A percentile compares a stretch with the other conserved stretches of the same genome.
Conservation (phyloP, 177 flowering plant genomes). For the Vitis hybrid region DNA sequence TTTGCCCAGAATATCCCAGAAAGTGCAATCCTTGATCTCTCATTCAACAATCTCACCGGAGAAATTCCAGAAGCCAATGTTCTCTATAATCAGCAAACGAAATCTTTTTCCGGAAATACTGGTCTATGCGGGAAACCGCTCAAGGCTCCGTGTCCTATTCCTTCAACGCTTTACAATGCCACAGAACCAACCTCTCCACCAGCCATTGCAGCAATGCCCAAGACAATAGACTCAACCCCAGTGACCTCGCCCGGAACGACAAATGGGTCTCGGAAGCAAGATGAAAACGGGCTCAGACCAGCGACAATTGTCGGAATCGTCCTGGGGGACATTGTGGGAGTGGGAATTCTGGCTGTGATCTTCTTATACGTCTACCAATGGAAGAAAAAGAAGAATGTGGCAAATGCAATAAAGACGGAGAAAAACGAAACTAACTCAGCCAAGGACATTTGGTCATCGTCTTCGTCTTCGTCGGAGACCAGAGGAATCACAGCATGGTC, state of each 20-base stretch:
- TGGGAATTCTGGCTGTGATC: slow-evolving; percentile 43
- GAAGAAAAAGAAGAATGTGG: slow-evolving; percentile 33
- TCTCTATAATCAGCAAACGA: slow-evolving; percentile 26
- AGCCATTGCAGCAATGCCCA: slow-evolving; percentile 50
- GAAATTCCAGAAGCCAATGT: slow-evolving; percentile 29
- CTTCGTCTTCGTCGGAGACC: slow-evolving; percentile 32
- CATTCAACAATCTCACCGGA: slow-evolving; percentile 50
- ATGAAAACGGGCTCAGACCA: slow-evolving; percentile 22
- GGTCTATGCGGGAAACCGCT: slow-evolving; percentile 42
- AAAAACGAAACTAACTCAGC: slow-evolving; percentile 15
- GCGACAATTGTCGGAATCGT: slow-evolving; percentile 36
- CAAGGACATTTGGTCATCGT: slow-evolving; percentile 22
- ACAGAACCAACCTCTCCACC: slow-evolving; percentile 36
- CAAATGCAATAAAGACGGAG: not conserved
- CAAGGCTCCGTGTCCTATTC: slow-evolving; percentile 32
- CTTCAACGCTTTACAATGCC: slow-evolving; percentile 25
- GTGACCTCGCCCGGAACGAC: not conserved
- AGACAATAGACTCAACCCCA: slow-evolving; percentile 20
- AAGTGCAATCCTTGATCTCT: slow-evolving; percentile 42
- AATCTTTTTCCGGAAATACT: slow-evolving; percentile 35
- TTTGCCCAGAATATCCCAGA: slow-evolving; percentile 29
- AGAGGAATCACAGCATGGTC: slow-evolving; percentile 42
- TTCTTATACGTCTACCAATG: slow-evolving; percentile 47
- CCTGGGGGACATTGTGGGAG: slow-evolving; percentile 53
- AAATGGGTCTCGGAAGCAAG: too few relatives aligned